Percentiles rank a stretch among this genome's conserved stretches.
Conservation (phyloP, 2,329 filamentous ascomycete species). For the Xylariaceae sp. region DNA sequence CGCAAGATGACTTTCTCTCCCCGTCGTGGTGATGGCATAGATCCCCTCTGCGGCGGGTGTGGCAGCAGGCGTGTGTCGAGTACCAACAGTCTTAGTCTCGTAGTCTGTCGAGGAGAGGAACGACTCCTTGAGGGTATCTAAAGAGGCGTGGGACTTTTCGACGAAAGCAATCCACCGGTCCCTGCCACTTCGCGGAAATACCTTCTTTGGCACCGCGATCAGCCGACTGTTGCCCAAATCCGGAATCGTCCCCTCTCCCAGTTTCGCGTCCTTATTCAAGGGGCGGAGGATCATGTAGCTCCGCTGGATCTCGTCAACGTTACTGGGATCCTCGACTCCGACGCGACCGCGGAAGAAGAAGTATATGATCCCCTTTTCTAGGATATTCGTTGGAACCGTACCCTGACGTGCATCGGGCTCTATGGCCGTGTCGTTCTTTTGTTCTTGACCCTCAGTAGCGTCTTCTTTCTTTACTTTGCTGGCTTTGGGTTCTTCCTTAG, state of each 20-base stretch:
- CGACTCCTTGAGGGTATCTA: constrained; percentile 64
- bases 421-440: constrained; percentile 29
- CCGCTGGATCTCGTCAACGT: constrained; percentile 66
- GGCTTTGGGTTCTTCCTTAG: constrained; percentile 13
- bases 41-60: constrained; percentile 78
- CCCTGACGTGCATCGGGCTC: constrained; percentile 30
- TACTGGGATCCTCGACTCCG: constrained; percentile 61
- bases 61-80: constrained; percentile 61
- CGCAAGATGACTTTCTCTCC: constrained; percentile 66
- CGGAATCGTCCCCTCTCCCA: constrained; percentile 47
- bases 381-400: constrained; percentile 47
- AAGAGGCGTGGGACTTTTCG: constrained; percentile 62
- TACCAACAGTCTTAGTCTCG: constrained; percentile 68
- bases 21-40: constrained; percentile 71
- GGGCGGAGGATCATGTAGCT: constrained; percentile 77
- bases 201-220: constrained; percentile 78
- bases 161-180: constrained; percentile 80
- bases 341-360: constrained; percentile 83
- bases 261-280: constrained; percentile 60
- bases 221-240: constrained; percentile 61
- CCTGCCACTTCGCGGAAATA: constrained; percentile 60
- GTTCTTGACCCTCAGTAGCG: constrained; percentile 37
- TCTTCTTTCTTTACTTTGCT: constrained; percentile 2
- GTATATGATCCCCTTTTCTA: constrained; percentile 87
- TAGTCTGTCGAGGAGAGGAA: constrained; percentile 66